These are phyloP conservation scores for Aspergillus ellipticus DNA, from an alignment of 495 filamentous ascomycete species.

Conservation along the genomic window DNA sequence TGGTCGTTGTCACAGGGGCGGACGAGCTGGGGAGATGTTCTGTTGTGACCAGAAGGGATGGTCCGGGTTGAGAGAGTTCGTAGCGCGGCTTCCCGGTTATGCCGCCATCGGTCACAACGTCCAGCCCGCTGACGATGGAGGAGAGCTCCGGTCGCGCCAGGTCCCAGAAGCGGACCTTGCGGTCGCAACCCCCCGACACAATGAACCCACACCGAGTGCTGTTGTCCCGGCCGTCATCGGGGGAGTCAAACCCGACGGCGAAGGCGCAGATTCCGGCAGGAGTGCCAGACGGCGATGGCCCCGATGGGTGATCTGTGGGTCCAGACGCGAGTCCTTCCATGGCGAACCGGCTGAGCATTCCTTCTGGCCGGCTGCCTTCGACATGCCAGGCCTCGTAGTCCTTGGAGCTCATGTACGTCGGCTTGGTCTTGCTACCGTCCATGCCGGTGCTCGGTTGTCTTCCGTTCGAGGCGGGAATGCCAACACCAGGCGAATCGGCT, in stretches of 20 bases:
- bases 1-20: conserved; percentile 27
- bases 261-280: conserved; percentile 47
- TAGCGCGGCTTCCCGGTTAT: conserved; percentile 59
- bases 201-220: conserved; percentile 59
- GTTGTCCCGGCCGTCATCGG: conserved; percentile 40
- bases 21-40: conserved; percentile 59
- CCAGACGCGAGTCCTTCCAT: conserved; percentile 42
- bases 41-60: conserved; percentile 64
- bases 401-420: conserved; percentile 46
- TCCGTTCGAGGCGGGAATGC: conserved; percentile 17
- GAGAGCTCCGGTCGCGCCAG: conserved; percentile 67
- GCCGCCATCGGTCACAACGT: conserved; percentile 55
- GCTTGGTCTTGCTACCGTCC: conserved; percentile 1
- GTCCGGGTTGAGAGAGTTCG: conserved; percentile 62
- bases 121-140: conserved; percentile 73
- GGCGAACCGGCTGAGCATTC: conserved; percentile 85
- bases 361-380: conserved; percentile 83
- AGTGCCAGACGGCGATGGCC: conserved; percentile 11
- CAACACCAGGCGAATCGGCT: conserved; percentile 35
- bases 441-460: conserved; percentile 1
- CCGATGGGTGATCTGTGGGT: conserved; percentile 48
- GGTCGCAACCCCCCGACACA: conserved; percentile 82
- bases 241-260: conserved; percentile 46
- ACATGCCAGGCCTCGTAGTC: conserved; percentile 85
- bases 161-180: conserved; percentile 93